A percentile compares a stretch with the other conserved stretches of the same genome.
These are phyloP conservation scores for Fusarium hainanense DNA, from an alignment of 2,329 filamentous ascomycete species.

Conservation along the genomic window DNA sequence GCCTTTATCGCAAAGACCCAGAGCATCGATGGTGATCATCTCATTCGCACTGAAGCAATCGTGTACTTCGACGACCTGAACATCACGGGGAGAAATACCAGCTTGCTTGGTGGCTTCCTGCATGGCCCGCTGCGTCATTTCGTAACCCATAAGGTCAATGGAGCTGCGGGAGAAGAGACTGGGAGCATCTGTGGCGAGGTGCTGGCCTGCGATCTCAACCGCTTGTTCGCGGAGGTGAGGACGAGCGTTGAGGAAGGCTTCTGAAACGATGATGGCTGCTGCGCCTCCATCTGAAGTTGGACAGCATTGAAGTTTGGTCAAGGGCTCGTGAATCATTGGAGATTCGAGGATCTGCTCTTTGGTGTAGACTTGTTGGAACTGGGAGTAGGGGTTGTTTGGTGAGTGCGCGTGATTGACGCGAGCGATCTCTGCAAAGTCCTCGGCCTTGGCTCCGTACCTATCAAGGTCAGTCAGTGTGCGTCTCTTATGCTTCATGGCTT, in stretches of 20 bases:
- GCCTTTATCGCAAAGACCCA: conserved; percentile 81
- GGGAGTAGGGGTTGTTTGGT: conserved; percentile 94
- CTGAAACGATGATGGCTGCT: conserved; percentile 87
- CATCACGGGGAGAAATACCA: conserved; percentile 71
- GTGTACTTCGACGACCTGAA: conserved; percentile 90
- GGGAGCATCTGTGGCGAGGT: conserved; percentile 85
- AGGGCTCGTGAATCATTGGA: conserved; percentile 82
- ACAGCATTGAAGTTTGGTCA: conserved; percentile 99
- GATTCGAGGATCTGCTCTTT: conserved; percentile 82
- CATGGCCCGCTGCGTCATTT: conserved; percentile 82
- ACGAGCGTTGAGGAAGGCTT: conserved; percentile 85
- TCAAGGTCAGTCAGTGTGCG: conserved; percentile 20
- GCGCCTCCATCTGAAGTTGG: conserved; percentile 94
- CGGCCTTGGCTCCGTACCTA: conserved; percentile 81
- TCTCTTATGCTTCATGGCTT: not conserved
- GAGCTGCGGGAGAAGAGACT: conserved; percentile 80
- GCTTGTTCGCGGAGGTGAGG: conserved; percentile 86
- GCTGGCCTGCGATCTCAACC: conserved; percentile 89
- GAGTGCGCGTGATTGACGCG: conserved; percentile 94
- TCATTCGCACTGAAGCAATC: conserved; percentile 98
- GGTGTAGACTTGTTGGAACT: conserved; percentile 93
- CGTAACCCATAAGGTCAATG: conserved; percentile 90
- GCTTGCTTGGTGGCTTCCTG: conserved; percentile 79
- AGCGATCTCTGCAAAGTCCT: conserved; percentile 95
- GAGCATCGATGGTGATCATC: conserved; percentile 87